Base-by-base conservation (phyloP, 2,329 filamentous ascomycete species). In the Pseudogymnoascus sp. region DNA sequence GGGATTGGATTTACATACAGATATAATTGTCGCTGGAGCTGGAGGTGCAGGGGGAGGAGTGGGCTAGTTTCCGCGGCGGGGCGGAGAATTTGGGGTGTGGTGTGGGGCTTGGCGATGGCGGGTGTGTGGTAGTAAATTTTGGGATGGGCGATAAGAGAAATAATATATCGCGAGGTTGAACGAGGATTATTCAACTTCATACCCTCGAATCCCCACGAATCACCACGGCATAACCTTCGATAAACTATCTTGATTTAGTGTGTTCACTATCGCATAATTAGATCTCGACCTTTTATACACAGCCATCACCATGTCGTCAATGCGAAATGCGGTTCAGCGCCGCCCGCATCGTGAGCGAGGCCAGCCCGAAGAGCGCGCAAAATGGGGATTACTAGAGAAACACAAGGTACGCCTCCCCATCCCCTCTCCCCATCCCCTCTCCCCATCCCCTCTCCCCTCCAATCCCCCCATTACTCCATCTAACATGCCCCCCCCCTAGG, bases 331-430 rank as follows among this genome's bases (percentile, higher is more conserved):
- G 73, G 84, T 92, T 65, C 85, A 91, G 70, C 85, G 91, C 76
- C 91, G 91, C 72, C 88, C 91, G 69, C 93, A 97, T 77, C 85
- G 88, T 70, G 94, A 97, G 81, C 88, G 94, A 70, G 90, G 90
- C 37, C 94, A 97, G 75, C 90, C 92, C 42, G 77, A 85, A 67
- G 90, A 92, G 73, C 90, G 94, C 62, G 80, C 87, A 68, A 91
- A 91, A 79, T 91, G 92, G 77, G 94, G 94, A 67, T 84, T 97
- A 21, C 86, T 97, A 66, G 94, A 97, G 76, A 97, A 99, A 79
- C 90, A 94, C 82, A 97, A 97, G 79, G 87, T 88, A 72, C 73
- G 66, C 28, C 44, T 53, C 59, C 63, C 63, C 35, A 14, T 16
- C 23, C 14, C 28, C 23, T 12, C 23, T 31, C 1, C 23, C 23